Base-by-base conservation (phyloP, 306 rosid genomes). In the Quercus bicolor region DNA sequence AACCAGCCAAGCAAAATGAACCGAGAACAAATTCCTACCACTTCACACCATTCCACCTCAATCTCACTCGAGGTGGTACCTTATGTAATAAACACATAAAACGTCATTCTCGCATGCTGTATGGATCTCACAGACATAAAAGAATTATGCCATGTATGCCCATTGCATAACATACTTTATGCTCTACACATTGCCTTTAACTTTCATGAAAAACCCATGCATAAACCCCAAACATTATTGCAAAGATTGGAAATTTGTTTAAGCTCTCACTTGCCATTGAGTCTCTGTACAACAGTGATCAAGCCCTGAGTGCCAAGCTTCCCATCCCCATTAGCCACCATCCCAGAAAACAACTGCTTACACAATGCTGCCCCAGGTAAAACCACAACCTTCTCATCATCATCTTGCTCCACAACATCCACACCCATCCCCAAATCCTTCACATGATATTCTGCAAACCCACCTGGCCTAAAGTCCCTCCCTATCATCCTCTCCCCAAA, bases 371-470 rank as follows among this genome's bases (percentile, higher is more conserved):
- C 98, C 4, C 92, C 95, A 13, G 98, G 98, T 88, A 93, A 75
- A 7, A 87, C 98, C 20, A 74, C 90, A 60, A 76, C 85, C 11
- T 70, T 72, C 62, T 18, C 88, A 56, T 82, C 88, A 37, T 81
- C 90, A 20, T 14, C 84, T 40, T 81, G 86, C 72, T 88, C 97
- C 5, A 84, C 91, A 72, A 82, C 79, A 80, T 90, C 84, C 54
- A 91, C 90, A 0, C 90, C 97, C 98, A 93, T 88, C 9, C 98
- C 98, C 84, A 93, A 74, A 81, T 93, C 98, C 91, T 91, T 93
- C 75, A 93, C 93, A 84, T 86, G 85, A 70, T 93, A 93, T 87
- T 90, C 98, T 0, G 82, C 88, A 61, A 82, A 86, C 66, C 92
- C 91, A 31, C 98, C 98, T 0, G 96, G 87, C 77, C 88, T 73